Base-by-base conservation (phyloP, 2,329 filamentous ascomycete species). In the Arthrobotrys iridis region DNA sequence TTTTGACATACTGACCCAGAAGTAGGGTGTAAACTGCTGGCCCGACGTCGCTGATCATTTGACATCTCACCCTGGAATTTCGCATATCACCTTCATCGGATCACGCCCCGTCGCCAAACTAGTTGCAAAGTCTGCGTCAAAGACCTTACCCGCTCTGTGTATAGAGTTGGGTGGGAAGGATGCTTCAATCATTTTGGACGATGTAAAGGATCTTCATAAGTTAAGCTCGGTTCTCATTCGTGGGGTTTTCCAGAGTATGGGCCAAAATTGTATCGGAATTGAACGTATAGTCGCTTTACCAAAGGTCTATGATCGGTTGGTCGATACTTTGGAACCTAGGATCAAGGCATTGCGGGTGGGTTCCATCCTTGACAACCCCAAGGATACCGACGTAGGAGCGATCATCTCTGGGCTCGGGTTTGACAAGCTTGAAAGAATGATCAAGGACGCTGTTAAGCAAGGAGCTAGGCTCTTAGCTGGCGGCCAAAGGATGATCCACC, bases 191-290 rank as follows among this genome's bases (percentile, higher is more conserved):
- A 84, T 99, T 20, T 88, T 98, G 41, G 93, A 97, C 82, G 93
- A 95, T 43, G 86, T 90, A 2, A 82, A 82, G 52, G 87, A 93
- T 79, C 85, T 98, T 72, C 83, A 87, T 3, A 88, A 91, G 43
- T 89, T 98, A 57, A 87, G 88, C 40, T 91, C 93, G 77, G 91
- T 96, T 77, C 87, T 98, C 77, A 90, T 99, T 84, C 89, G 95
- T 62, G 95, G 94, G 60, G 93, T 92, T 7, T 99, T 98, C 83
- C 95, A 99, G 83, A 93, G 93, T 59, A 90, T 93, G 13, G 95
- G 95, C 0, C 95, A 99, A 82, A 99, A 99, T 84, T 99, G 95
- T 83, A 94, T 99, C 80, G 95, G 95, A 65, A 94, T 97, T 78
- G 95, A 99, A 84, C 91, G 95, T 66, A 90, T 98, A 80, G 90